Conservation (phyloP, 139 green algal genomes). For the Chlorella sp. region DNA sequence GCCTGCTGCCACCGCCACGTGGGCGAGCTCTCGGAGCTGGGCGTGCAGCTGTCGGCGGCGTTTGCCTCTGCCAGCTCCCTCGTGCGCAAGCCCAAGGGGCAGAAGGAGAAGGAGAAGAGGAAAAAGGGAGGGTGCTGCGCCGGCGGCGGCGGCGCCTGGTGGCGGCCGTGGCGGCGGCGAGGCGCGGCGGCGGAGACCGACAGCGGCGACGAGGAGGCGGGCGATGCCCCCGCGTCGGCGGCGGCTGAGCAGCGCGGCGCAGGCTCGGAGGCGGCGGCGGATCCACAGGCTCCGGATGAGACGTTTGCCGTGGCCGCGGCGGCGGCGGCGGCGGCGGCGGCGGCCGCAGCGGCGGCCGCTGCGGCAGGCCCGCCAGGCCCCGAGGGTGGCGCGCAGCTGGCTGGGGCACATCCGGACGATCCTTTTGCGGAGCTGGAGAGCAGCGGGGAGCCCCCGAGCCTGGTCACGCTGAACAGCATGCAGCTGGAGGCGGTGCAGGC, state of each 20-base stretch:
- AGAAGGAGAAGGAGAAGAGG: background rate
- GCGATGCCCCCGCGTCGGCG: too few relatives aligned
- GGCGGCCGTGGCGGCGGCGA: background rate
- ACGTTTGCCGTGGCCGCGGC: background rate
- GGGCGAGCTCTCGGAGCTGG: conserved; percentile 13
- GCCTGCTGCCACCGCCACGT: conserved; percentile 11
- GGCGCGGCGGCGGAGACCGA: too few relatives aligned
- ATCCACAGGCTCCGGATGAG: too few relatives aligned
- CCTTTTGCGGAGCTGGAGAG: conserved; percentile 24
- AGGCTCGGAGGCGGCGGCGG: too few relatives aligned
- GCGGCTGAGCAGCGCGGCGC: too few relatives aligned
- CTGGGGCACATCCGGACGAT: background rate
- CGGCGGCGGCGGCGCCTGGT: background rate
- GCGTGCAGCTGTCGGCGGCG: conserved; percentile 14
- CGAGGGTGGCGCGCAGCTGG: background rate
- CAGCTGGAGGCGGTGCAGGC: background rate
- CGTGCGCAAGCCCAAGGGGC: conserved; percentile 4
- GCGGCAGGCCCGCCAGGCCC: background rate
- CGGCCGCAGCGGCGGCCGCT: background rate
- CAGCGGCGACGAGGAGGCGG: too few relatives aligned
- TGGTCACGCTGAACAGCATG: background rate
- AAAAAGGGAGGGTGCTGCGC: background rate
- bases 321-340: background rate
- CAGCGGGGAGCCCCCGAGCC: background rate
- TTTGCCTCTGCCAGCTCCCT: conserved; percentile 23